These are phyloP conservation scores for Triticum timopheevii DNA, from an alignment of 176 grass and related monocot species.

Conservation along the genomic window DNA sequence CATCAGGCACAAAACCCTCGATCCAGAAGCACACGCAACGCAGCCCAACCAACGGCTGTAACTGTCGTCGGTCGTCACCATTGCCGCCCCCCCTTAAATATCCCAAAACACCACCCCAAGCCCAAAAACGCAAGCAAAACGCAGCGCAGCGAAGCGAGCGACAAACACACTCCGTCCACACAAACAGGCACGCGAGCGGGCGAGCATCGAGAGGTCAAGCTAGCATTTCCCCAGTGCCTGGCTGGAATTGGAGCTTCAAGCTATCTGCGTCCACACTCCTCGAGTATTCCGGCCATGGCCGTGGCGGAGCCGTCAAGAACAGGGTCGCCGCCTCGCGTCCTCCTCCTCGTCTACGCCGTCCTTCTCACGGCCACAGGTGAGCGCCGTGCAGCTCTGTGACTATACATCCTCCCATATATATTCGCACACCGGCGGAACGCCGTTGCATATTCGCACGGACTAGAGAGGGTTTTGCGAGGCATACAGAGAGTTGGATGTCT, in stretches of 20 bases:
- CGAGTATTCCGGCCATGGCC: slow-evolving; percentile 8
- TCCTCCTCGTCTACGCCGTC: background rate
- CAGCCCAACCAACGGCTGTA: background rate
- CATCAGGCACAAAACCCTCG: background rate
- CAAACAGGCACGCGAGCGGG: background rate
- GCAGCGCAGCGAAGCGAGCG: background rate
- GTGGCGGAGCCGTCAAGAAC: background rate
- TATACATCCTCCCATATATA: background rate
- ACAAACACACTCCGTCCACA: background rate
- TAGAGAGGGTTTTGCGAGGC: background rate
- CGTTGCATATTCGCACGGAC: background rate
- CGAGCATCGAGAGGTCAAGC: background rate
- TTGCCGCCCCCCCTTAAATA: background rate
- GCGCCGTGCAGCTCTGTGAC: background rate
- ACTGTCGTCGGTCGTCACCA: background rate
- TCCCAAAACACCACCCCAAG: background rate
- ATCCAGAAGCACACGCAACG: background rate
- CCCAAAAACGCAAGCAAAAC: background rate
- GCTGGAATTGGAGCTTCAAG: background rate
- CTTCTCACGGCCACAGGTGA: slow-evolving; percentile 35
- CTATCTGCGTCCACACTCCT: background rate
- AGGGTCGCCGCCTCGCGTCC: background rate
- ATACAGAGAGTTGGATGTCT: too few species aligned
- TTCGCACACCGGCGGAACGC: too few species aligned
- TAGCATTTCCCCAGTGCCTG: background rate